These are phyloP conservation scores for Fusarium verrucosum DNA, from an alignment of 2,329 filamentous ascomycete species.

Conservation along the genomic window DNA sequence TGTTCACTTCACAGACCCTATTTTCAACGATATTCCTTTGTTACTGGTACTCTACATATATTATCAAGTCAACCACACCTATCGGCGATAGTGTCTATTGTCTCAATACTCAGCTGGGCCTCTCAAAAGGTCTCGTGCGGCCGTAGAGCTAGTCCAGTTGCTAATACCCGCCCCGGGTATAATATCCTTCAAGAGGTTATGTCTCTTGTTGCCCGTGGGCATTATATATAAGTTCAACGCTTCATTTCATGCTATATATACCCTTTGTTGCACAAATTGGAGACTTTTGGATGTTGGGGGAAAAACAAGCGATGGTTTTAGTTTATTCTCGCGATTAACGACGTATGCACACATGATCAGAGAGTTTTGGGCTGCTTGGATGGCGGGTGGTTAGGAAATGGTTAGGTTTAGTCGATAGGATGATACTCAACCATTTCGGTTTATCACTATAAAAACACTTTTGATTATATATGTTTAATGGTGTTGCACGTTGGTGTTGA, in stretches of 20 bases:
- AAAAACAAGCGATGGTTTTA: conserved; percentile 39
- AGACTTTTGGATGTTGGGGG: conserved; percentile 40
- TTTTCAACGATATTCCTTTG: conserved; percentile 36
- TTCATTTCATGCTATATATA: conserved; percentile 47
- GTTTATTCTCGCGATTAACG: conserved; percentile 39
- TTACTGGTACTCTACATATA: conserved; percentile 43
- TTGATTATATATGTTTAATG: conserved; percentile 41
- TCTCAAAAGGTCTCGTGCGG: not conserved
- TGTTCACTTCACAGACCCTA: conserved; percentile 38
- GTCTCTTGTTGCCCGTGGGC: conserved; percentile 34
- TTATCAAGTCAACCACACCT: conserved; percentile 42
- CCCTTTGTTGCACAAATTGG: conserved; percentile 42
- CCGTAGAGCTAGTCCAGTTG: conserved; percentile 11
- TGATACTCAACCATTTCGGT: conserved; percentile 27
- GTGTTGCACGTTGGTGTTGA: conserved; percentile 23
- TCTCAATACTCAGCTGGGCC: conserved; percentile 33
- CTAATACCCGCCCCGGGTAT: conserved; percentile 33
- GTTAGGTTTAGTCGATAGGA: conserved; percentile 25
- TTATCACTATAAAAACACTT: conserved; percentile 32
- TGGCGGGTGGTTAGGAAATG: conserved; percentile 22
- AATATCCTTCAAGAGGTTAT: conserved; percentile 24
- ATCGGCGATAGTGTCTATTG: conserved; percentile 51
- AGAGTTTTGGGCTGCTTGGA: conserved; percentile 24
- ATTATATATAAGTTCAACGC: conserved; percentile 43
- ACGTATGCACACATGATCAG: conserved; percentile 43